phyloP scores from a whole-genome alignment of 2,329 filamentous ascomycete species.

The Fusarium pseudonygamai region DNA sequence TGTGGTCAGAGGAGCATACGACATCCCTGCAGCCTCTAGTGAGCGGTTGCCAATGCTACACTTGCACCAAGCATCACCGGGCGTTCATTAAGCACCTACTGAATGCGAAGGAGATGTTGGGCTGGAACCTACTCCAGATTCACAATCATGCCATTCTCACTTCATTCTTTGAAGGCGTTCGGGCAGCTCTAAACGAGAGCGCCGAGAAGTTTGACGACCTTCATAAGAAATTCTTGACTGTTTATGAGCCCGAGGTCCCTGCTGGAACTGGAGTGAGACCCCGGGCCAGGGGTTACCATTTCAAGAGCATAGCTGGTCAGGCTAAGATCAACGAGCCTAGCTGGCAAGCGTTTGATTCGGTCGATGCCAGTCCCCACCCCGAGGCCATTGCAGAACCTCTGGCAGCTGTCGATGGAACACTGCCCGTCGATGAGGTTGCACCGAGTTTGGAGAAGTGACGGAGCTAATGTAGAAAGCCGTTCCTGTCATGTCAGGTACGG shows the following conservation, averaged over 20 bases:
- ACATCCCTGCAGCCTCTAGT: constrained; percentile 70
- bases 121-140: constrained; percentile 90
- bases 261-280: constrained; percentile 80
- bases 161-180: constrained; percentile 77
- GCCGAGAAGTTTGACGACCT: constrained; percentile 66
- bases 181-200: constrained; percentile 69
- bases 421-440: constrained; percentile 57
- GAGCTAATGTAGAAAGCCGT: constrained; percentile 25
- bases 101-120: constrained; percentile 93
- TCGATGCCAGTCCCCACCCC: constrained; percentile 22
- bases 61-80: constrained; percentile 83
- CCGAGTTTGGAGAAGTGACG: constrained; percentile 64
- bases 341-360: constrained; percentile 65
- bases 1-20: constrained; percentile 74
- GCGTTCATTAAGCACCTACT: constrained; percentile 91
- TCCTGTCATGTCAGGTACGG: constrained; percentile 28
- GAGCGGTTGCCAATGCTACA: constrained; percentile 78
- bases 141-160: constrained; percentile 84
- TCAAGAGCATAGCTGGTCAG: constrained; percentile 73
- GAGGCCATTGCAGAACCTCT: constrained; percentile 32
- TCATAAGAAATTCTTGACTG: constrained; percentile 52
- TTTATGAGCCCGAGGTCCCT: constrained; percentile 78
- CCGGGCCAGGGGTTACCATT: constrained; percentile 83
- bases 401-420: constrained; percentile 52
- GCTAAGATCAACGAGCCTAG: constrained; percentile 74